These are phyloP conservation scores for Pichia membranifaciens DNA, from an alignment of 805 yeast genomes.

Conservation along the genomic window DNA sequence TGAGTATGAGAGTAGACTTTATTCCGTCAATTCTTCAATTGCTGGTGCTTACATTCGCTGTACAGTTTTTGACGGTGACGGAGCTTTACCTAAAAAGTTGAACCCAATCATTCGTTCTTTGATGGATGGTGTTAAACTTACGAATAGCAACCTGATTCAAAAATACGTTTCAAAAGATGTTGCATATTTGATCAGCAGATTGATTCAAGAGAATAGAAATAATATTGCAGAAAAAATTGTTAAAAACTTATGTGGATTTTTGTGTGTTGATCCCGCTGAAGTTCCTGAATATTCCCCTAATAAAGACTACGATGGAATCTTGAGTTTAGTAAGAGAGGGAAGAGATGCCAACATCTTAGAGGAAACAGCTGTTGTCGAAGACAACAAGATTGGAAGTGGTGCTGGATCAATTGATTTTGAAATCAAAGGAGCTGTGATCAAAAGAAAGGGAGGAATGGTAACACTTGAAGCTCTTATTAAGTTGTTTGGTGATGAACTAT, in stretches of 20 bases:
- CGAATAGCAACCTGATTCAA: constrained; percentile 62
- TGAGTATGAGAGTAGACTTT: constrained; percentile 44
- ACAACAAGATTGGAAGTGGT: not conserved
- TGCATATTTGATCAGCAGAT: constrained; percentile 53
- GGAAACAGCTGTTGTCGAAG: not conserved
- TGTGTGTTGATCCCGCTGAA: constrained; percentile 93
- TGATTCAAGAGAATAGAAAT: constrained; percentile 51
- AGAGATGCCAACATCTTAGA: constrained; percentile 37
- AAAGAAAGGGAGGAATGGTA: constrained; percentile 76
- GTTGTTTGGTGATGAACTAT: constrained; percentile 47
- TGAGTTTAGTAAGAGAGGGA: constrained; percentile 78
- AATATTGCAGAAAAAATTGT: constrained; percentile 83
- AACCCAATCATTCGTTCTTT: constrained; percentile 83
- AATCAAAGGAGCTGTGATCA: constrained; percentile 67
- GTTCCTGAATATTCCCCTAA: constrained; percentile 87
- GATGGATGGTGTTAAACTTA: constrained; percentile 88
- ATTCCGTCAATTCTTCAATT: constrained; percentile 62
- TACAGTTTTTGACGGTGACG: constrained; percentile 37
- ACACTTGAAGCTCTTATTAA: constrained; percentile 58
- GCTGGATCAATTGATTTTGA: constrained; percentile 38
- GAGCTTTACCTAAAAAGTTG: constrained; percentile 75
- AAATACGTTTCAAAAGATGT: constrained; percentile 64
- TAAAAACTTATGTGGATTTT: constrained; percentile 83
- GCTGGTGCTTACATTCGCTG: constrained; percentile 54
- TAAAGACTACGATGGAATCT: constrained; percentile 47